These are phyloP conservation scores for Trichoderma erinaceum DNA, from an alignment of 495 filamentous ascomycete genomes.

Conservation along the genomic window DNA sequence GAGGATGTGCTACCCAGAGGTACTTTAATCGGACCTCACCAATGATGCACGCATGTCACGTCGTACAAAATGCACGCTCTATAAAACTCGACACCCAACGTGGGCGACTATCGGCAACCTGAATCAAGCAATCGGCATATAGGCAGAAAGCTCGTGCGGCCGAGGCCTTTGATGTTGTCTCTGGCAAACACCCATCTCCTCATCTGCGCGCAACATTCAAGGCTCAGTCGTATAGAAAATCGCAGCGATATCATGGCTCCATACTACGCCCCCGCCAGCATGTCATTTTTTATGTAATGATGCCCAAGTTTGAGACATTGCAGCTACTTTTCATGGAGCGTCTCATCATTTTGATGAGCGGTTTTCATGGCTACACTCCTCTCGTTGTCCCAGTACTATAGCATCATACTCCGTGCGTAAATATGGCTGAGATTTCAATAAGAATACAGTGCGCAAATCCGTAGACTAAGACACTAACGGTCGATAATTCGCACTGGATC, in stretches of 20 bases:
- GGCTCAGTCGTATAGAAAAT: no score
- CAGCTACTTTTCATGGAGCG: neutral
- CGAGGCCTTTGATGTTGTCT: neutral
- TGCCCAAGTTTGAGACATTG: neutral
- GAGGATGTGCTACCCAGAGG: neutral
- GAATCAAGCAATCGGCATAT: neutral
- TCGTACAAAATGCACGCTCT: constrained; percentile 10
- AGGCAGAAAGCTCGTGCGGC: neutral
- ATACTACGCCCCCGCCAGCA: neutral
- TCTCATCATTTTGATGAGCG: neutral
- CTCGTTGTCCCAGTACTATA: neutral
- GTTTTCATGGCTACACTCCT: constrained; percentile 11
- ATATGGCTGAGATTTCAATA: neutral
- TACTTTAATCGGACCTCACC: neutral
- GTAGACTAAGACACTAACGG: neutral
- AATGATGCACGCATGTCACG: neutral
- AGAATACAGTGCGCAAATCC: neutral
- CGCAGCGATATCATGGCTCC: neutral
- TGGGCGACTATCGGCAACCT: neutral
- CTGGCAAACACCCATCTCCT: neutral
- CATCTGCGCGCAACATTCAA: no score
- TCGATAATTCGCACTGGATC: neutral
- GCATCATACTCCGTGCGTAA: neutral
- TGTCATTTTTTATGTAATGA: neutral
- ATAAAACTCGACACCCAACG: neutral